A percentile compares a stretch with the other conserved stretches of the same genome.
Evolutionary conservation across 164 flowering plant genomes (phyloP).

Genomic region (Annona cherimola): DNA sequence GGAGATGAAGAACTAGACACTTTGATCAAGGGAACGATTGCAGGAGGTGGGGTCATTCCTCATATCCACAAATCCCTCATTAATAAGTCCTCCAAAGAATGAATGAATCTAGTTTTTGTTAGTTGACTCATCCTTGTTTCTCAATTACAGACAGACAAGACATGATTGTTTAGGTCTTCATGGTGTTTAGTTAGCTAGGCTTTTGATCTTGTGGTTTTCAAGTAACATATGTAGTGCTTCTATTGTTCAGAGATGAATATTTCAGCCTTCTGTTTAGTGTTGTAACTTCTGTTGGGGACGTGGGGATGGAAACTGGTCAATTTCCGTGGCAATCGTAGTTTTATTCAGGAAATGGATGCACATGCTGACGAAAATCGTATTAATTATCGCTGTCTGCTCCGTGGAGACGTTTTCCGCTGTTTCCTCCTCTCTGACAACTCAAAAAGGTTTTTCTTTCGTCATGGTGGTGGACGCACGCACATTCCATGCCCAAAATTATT

Average conservation of each 20-base stretch:
- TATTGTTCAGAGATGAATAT: neutral
- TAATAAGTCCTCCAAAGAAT: conserved; percentile 84
- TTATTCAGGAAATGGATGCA: too few species aligned
- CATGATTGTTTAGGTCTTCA: neutral
- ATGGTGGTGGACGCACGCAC: too few species aligned
- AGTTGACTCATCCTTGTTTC: neutral
- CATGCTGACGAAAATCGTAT: too few species aligned
- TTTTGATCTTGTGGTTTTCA: neutral
- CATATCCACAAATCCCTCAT: conserved; percentile 97
- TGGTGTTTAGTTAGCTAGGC: neutral
- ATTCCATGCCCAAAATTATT: too few species aligned
- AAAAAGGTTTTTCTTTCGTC: too few species aligned
- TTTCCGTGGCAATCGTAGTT: too few species aligned
- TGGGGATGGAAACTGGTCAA: neutral
- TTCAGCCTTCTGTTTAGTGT: neutral
- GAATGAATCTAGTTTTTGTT: conserved; percentile 10
- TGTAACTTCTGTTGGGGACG: neutral
- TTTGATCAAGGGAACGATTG: conserved; percentile 89
- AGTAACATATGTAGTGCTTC: neutral
- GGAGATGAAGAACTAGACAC: conserved; percentile 99
- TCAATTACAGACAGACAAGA: neutral
- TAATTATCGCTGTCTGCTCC: too few species aligned
- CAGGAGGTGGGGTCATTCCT: conserved; percentile 95
- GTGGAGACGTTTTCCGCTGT: too few species aligned
- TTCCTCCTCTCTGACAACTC: too few species aligned